Percentiles rank a stretch among this genome's conserved stretches.
Conservation (phyloP, 2,329 filamentous ascomycete species). For the Epichloe hybrida region DNA sequence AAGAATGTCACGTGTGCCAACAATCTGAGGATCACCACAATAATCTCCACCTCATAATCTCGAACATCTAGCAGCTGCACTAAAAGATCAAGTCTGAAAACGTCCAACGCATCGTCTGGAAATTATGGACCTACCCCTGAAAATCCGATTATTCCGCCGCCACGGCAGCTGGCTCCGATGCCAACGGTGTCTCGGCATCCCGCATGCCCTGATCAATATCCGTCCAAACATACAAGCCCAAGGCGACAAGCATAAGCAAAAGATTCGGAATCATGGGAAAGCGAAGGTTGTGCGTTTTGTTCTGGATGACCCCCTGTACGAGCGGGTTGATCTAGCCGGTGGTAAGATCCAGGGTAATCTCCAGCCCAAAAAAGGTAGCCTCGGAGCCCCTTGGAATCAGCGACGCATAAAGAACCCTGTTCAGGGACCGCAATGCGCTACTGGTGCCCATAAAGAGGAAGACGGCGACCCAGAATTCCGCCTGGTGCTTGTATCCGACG, state of each 20-base stretch:
- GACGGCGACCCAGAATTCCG: slow-evolving; percentile 9
- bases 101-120: background rate
- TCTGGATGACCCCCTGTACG: slow-evolving; percentile 9
- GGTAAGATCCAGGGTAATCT: slow-evolving; percentile 10
- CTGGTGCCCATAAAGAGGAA: slow-evolving; percentile 10
- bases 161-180: background rate
- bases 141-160: background rate
- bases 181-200: slow-evolving; percentile 8
- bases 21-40: too few relatives aligned
- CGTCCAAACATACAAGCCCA: slow-evolving; percentile 8
- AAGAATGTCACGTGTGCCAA: too few relatives aligned
- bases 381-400: slow-evolving; percentile 10
- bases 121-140: too few relatives aligned
- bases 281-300: slow-evolving; percentile 9
- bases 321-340: slow-evolving; percentile 11
- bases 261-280: slow-evolving; percentile 11
- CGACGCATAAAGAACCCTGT: slow-evolving; percentile 9
- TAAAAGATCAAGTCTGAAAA: too few relatives aligned
- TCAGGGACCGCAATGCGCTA: slow-evolving; percentile 10
- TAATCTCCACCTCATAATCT: too few relatives aligned
- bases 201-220: slow-evolving; percentile 9
- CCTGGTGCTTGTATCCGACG: slow-evolving; percentile 10
- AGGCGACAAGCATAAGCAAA: slow-evolving; percentile 8
- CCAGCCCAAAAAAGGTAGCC: slow-evolving; percentile 8
- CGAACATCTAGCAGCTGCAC: too few relatives aligned